phyloP scores from a whole-genome alignment of 2,329 filamentous ascomycete genomes.

The Acephala macrosclerotiorum region DNA sequence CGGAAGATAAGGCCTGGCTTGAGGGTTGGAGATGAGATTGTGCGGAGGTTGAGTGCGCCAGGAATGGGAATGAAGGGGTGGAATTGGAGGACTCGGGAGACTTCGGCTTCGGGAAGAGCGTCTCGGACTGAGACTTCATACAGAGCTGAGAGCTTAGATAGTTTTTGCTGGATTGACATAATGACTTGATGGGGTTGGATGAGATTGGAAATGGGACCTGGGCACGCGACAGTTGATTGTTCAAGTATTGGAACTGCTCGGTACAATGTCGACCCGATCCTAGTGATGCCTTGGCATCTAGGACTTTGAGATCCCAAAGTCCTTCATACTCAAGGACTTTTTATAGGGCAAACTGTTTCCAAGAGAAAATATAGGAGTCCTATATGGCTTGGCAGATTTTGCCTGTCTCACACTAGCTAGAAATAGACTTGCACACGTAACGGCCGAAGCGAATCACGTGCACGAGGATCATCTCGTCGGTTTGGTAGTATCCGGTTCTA shows the following conservation, averaged over 20 bases:
- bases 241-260: not conserved
- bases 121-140: not conserved
- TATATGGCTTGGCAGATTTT: too few species aligned
- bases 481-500: too few species aligned
- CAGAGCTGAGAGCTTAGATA: not conserved
- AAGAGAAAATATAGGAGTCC: too few species aligned
- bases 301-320: not conserved
- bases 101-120: not conserved
- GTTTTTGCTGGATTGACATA: not conserved
- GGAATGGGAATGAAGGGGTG: constrained; percentile 31
- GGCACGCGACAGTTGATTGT: not conserved
- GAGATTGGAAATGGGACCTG: not conserved
- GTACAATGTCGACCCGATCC: not conserved
- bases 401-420: too few species aligned
- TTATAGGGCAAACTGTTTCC: too few species aligned
- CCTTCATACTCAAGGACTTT: too few species aligned
- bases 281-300: not conserved
- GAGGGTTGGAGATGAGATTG: constrained; percentile 19
- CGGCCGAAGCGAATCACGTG: too few species aligned
- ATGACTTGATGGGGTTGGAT: not conserved
- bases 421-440: too few species aligned
- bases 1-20: constrained; percentile 27
- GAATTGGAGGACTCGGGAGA: constrained; percentile 17
- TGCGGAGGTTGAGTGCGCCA: constrained; percentile 28
- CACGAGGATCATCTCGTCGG: too few species aligned